A percentile compares a stretch with the other conserved stretches of the same genome.
Conservation (phyloP, 169 alveolate genomes). For the Theileria sp. region DNA sequence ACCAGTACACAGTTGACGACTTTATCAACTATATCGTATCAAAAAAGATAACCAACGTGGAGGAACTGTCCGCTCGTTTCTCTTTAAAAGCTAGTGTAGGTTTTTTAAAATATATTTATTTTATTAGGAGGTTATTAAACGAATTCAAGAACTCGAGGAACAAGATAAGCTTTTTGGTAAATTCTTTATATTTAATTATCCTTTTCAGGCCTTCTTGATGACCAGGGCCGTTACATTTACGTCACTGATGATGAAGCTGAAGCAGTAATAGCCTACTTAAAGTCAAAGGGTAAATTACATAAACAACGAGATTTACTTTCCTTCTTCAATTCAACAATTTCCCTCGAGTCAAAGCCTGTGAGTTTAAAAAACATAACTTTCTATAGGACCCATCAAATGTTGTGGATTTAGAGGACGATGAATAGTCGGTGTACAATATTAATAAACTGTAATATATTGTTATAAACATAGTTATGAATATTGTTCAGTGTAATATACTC, state of each 20-base stretch:
- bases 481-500: background rate
- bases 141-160: slow-evolving; percentile 52
- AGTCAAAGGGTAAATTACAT: slow-evolving; percentile 48
- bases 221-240: slow-evolving; percentile 59
- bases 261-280: slow-evolving; percentile 21
- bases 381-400: background rate
- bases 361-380: background rate
- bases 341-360: slow-evolving; percentile 33
- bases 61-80: slow-evolving; percentile 49
- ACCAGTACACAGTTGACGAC: slow-evolving; percentile 37
- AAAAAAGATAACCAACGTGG: slow-evolving; percentile 53
- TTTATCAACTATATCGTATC: slow-evolving; percentile 38
- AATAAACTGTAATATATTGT: background rate
- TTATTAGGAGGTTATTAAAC: slow-evolving; percentile 36
- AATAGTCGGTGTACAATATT: background rate
- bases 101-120: background rate
- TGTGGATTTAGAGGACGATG: slow-evolving; percentile 11
- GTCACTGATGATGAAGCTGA: slow-evolving; percentile 54
- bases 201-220: slow-evolving; percentile 33
- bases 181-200: background rate
- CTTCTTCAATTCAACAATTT: slow-evolving; percentile 40
- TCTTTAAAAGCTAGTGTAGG: slow-evolving; percentile 24
- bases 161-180: slow-evolving; percentile 56
- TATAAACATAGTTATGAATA: background rate
- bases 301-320: slow-evolving; percentile 32